Conservation (phyloP, 1,284 basidiomycete species). For the Pholiota adiposa region DNA sequence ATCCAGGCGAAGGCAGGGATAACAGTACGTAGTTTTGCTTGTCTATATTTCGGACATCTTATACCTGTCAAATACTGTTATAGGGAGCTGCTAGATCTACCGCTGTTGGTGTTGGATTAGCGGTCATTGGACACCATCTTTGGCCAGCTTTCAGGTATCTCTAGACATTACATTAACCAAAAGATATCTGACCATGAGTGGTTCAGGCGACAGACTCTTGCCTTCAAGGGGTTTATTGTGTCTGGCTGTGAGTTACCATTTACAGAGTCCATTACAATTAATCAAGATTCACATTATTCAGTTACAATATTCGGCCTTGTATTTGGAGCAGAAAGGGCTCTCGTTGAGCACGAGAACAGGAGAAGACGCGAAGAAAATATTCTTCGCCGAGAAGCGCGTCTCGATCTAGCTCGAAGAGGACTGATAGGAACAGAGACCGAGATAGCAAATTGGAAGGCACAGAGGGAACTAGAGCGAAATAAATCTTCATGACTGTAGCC, state of each 20-base stretch:
- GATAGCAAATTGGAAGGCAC: slow-evolving; percentile 78
- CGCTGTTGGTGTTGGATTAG: slow-evolving; percentile 60
- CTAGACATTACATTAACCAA: not conserved
- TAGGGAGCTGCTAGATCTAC: slow-evolving; percentile 59
- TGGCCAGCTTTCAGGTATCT: slow-evolving; percentile 79
- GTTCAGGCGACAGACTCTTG: slow-evolving; percentile 74
- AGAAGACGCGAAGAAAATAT: slow-evolving; percentile 70
- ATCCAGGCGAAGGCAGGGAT: slow-evolving; percentile 59
- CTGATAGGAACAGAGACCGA: slow-evolving; percentile 83
- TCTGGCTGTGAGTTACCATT: slow-evolving; percentile 56
- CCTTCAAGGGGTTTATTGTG: slow-evolving; percentile 80
- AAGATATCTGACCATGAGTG: not conserved
- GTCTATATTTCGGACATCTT: slow-evolving; percentile 2
- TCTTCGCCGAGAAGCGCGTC: slow-evolving; percentile 73
- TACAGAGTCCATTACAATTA: not conserved
- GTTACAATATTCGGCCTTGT: slow-evolving; percentile 70
- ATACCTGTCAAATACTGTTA: slow-evolving; percentile 12
- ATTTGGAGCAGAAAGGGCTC: slow-evolving; percentile 76
- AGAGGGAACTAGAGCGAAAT: slow-evolving; percentile 28
- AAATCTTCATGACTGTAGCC: not conserved
- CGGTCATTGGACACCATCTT: slow-evolving; percentile 70
- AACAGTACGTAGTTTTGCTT: slow-evolving; percentile 36
- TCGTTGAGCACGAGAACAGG: slow-evolving; percentile 70
- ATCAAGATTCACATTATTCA: slow-evolving; percentile 19
- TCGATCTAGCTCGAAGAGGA: slow-evolving; percentile 75